Base-by-base conservation (phyloP, 192 early-diverging fungal species). In the Backusella westeae region DNA sequence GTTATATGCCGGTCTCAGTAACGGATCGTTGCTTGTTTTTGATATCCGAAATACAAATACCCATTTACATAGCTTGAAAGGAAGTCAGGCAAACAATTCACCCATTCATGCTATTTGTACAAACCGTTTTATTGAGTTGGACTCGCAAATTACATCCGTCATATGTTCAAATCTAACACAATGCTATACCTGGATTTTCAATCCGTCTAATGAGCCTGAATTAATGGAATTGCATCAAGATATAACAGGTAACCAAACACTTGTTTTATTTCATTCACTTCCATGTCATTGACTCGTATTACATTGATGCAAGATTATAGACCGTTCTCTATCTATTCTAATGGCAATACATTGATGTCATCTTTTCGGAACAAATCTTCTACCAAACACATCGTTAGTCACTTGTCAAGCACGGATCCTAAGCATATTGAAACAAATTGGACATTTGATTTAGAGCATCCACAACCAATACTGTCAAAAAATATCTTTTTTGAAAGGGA, bases 11-110 rank as follows among this genome's bases (percentile, higher is more conserved):
- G 77, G 77, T 34, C 52, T 78, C n/a, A 35, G 35, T 3, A 74
- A 78, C 42, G 68, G 74, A 35, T 44, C 77, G 0, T 19, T 78
- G 3, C 29, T 78, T 26, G 73, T 78, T 8, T 78, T 69, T 65
- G 77, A 78, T 44, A 56, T 74, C 0, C 72, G 77, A 10, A 78
- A 78, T 34, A 78, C 77, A 36, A 72, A 53, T 35, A 34, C 34
- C 0, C 44, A 75, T 69, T 35, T 75, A 15, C 44, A 75, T 38
- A 42, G 53, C 2, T 26, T 63, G 23, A 63, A 63, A 14, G 56
- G 56, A 29, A 63, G 46, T 1, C 15, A 63, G 10, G 14, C 8
- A 29, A 63, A 63, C 10, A 63, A 38, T 29, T 67, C 65, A 67
- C 67, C 67, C 8, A 36, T 69, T n/a, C 67, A 69, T 39, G 34